Evolutionary conservation across 2,329 filamentous ascomycete species (phyloP).

Genomic region (Trichoderma oligosporum): DNA sequence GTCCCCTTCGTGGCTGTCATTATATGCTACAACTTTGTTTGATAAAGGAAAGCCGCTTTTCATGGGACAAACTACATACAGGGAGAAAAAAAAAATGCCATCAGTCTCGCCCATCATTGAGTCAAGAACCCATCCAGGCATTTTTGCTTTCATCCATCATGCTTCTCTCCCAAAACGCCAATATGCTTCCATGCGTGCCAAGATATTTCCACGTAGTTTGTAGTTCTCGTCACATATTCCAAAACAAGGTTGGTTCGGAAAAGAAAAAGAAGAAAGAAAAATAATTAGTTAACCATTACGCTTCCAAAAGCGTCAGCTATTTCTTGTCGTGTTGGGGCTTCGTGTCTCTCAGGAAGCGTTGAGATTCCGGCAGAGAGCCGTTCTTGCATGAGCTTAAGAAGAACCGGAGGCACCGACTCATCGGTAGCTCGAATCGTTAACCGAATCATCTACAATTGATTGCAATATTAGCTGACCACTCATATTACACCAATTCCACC

Average conservation of each 20-base stretch:
- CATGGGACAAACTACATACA: conserved; percentile 16
- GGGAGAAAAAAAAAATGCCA: conserved; percentile 2
- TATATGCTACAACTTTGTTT: neutral
- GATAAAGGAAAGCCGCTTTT: conserved; percentile 12
- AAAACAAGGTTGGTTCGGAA: neutral
- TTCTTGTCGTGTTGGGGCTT: conserved; percentile 44
- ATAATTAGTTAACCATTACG: conserved; percentile 46
- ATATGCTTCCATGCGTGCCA: conserved; percentile 44
- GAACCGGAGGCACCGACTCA: conserved; percentile 73
- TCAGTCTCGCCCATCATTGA: conserved; percentile 3
- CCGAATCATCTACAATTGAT: conserved; percentile 77
- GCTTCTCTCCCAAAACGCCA: conserved; percentile 28
- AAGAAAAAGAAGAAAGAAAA: conserved; percentile 1
- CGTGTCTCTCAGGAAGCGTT: conserved; percentile 38
- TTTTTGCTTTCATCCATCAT: conserved; percentile 4
- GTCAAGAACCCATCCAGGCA: neutral
- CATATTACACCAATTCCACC: neutral
- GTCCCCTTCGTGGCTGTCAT: conserved; percentile 9
- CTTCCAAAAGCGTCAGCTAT: conserved; percentile 55
- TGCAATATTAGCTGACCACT: conserved; percentile 8
- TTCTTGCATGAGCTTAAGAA: conserved; percentile 86
- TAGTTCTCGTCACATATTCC: conserved; percentile 14
- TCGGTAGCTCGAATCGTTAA: conserved; percentile 92
- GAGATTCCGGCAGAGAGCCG: conserved; percentile 59
- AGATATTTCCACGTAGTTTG: conserved; percentile 35